Evolutionary conservation across 2,329 filamentous ascomycete species (phyloP).

Genomic region (Paraphaeosphaeria sporulosa): DNA sequence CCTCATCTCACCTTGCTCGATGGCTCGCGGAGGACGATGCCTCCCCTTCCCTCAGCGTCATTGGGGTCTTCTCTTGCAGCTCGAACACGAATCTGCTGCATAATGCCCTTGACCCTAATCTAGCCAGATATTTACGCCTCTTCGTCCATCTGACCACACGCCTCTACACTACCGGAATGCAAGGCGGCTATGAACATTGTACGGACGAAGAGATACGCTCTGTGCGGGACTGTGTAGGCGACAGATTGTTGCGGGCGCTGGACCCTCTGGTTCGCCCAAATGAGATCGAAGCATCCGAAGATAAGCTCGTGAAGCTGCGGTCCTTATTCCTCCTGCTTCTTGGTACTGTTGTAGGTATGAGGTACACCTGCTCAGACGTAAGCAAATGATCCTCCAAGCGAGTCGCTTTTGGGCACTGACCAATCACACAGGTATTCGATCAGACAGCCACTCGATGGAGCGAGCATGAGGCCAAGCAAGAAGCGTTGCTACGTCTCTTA

Average conservation of each 20-base stretch:
- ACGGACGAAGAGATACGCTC: constrained; percentile 25
- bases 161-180: constrained; percentile 26
- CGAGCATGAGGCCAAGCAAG: constrained; percentile 20
- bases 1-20: constrained; percentile 25
- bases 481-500: constrained; percentile 23
- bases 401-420: neutral
- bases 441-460: neutral
- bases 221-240: constrained; percentile 25
- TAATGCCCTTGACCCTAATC: constrained; percentile 22
- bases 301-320: constrained; percentile 24
- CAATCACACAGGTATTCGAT: constrained; percentile 15
- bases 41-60: constrained; percentile 21
- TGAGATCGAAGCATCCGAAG: constrained; percentile 24
- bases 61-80: constrained; percentile 28
- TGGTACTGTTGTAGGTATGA: constrained; percentile 26
- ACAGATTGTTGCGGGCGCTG: constrained; percentile 19
- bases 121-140: constrained; percentile 22
- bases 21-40: constrained; percentile 24
- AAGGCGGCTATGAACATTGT: constrained; percentile 24
- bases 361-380: constrained; percentile 24
- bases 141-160: constrained; percentile 28
- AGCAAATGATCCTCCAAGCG: neutral
- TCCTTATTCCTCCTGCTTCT: constrained; percentile 25
- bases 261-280: constrained; percentile 22
- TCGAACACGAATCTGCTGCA: constrained; percentile 24